Conservation (phyloP, 1,284 basidiomycete species). For the Cryptococcus sp. region DNA sequence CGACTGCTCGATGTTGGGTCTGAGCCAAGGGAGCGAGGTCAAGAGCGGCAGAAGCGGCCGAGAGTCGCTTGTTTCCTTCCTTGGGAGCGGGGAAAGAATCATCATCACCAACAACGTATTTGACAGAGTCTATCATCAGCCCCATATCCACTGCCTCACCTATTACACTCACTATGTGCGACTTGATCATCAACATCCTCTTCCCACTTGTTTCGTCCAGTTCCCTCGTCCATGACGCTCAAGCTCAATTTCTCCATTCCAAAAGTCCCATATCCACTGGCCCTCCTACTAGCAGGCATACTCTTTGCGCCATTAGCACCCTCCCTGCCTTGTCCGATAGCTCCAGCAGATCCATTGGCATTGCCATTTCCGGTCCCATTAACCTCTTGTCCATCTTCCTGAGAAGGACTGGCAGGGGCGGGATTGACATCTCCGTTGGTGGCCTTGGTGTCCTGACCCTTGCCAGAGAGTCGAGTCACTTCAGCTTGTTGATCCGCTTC, state of each 20-base stretch:
- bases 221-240: slow-evolving; percentile 37
- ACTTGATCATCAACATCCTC: slow-evolving; percentile 43
- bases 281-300: slow-evolving; percentile 46
- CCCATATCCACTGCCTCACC: neutral
- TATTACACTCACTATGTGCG: slow-evolving; percentile 40
- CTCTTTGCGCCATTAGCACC: slow-evolving; percentile 46
- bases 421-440: slow-evolving; percentile 29
- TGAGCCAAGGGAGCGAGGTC: slow-evolving; percentile 87
- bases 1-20: slow-evolving; percentile 65
- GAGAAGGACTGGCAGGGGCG: slow-evolving; percentile 39
- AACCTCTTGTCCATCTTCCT: slow-evolving; percentile 28
- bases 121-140: slow-evolving; percentile 58
- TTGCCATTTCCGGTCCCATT: slow-evolving; percentile 32
- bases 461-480: slow-evolving; percentile 52
- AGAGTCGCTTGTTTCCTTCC: slow-evolving; percentile 60
- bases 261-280: slow-evolving; percentile 44
- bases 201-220: slow-evolving; percentile 9
- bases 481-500: slow-evolving; percentile 83
- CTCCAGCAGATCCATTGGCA: slow-evolving; percentile 31
- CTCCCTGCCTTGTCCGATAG: slow-evolving; percentile 30
- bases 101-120: slow-evolving; percentile 84
- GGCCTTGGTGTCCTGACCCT: slow-evolving; percentile 49
- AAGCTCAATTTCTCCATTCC: slow-evolving; percentile 48
- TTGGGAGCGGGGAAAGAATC: slow-evolving; percentile 67
- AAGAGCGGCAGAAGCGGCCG: slow-evolving; percentile 84